Base-by-base conservation (phyloP, 345 rosid species). In the Dovyalis caffra region DNA sequence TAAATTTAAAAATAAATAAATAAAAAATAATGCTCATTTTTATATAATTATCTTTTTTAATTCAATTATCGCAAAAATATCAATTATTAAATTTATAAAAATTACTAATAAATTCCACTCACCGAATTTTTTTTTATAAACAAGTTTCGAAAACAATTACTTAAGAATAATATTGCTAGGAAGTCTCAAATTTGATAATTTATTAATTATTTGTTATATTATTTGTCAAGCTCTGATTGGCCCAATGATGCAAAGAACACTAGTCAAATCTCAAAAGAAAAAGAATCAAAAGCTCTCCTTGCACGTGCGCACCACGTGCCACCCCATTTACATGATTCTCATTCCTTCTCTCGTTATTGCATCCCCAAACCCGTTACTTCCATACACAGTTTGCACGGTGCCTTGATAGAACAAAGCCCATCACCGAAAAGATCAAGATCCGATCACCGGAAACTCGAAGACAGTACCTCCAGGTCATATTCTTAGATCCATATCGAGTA, bases 221-320 rank as follows among this genome's bases (percentile, higher is more conserved):
- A 61, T 5, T 28, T 33, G 49, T 9, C 26, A 43, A 21, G 23
- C 16, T 40, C 8, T 73, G 11, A 74, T 51, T 65, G 70, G 65
- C 20, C 20, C 1, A 14, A 23, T 65, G 71, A 74, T 66, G 71
- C 71, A 65, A 33, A 16, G 25, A 56, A 56, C 12, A 43, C 3
- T 43, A 43, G 20, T 43, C 6, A 14, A 43, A 32, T 6, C 2
- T 1, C 14, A n/a, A 11, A 61, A 10, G 4, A 9, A 7, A 70
- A 56, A 20, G 33, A 57, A 58, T 5, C 28, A 20, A 33, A 7
- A 10, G 4, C 2, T 21, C 25, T 21, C 25, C 11, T 56, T 43
- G 43, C n/a, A 66, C 3, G 77, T 73, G 76, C 61, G 15, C 23
- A 45, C 40, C 76, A 73, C 76, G 76, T 74, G 71, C 51, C 35